Evolutionary conservation across 768 basidiomycete genomes (phyloP).

Genomic region (Trametes cinnabarina): DNA sequence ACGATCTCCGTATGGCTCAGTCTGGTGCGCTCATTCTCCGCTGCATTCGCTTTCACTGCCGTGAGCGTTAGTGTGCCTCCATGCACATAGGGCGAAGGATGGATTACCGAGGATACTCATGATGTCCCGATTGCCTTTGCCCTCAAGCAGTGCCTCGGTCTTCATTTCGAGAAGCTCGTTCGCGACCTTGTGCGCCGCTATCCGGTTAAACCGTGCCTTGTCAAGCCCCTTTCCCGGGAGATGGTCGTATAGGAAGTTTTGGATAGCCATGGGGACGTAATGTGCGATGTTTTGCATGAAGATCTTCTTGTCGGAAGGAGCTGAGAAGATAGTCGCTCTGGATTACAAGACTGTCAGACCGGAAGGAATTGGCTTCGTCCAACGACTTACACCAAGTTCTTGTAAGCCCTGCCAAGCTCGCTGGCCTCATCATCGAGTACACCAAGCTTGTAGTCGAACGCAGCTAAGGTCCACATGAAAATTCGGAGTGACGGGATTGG

Average conservation of each 20-base stretch:
- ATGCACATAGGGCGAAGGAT: constrained; percentile 6
- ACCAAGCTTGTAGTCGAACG: constrained; percentile 53
- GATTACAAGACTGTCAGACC: too few species aligned
- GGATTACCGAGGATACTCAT: constrained; percentile 55
- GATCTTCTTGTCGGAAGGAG: constrained; percentile 44
- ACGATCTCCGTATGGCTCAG: constrained; percentile 34
- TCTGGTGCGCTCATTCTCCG: constrained; percentile 41
- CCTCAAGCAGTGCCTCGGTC: constrained; percentile 45
- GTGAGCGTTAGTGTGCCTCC: constrained; percentile 20
- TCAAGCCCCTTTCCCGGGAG: constrained; percentile 44
- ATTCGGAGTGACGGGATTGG: too few species aligned
- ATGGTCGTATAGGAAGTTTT: constrained; percentile 46
- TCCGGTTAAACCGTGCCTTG: constrained; percentile 30
- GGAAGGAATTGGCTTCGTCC: not conserved
- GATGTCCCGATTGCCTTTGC: constrained; percentile 51
- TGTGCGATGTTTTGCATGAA: constrained; percentile 44
- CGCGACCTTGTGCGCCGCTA: constrained; percentile 36
- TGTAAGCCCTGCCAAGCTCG: constrained; percentile 54
- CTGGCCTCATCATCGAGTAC: constrained; percentile 48
- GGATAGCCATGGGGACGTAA: constrained; percentile 43
- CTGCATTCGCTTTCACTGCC: constrained; percentile 53
- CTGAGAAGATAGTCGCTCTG: constrained; percentile 51
- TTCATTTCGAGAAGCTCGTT: constrained; percentile 48
- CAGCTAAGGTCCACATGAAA: constrained; percentile 13
- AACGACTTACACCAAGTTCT: constrained; percentile 36